Conservation (phyloP, 208 protist genomes). For the Trypanosoma caninum region DNA sequence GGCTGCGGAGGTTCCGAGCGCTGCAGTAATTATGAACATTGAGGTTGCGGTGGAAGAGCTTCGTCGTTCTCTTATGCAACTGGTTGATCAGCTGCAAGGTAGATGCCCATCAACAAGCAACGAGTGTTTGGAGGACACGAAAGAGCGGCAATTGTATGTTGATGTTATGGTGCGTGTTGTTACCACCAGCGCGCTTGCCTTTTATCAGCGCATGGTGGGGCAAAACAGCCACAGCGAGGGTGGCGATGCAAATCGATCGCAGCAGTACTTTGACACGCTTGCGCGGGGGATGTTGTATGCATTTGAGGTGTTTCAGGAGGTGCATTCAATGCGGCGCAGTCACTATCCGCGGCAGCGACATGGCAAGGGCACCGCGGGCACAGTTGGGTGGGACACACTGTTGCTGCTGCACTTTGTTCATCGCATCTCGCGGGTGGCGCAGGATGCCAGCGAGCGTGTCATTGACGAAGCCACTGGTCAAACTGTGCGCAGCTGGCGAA, state of each 20-base stretch:
- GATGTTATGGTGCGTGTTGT: slow-evolving; percentile 53
- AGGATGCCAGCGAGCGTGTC: slow-evolving; percentile 47
- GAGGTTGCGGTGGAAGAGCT: slow-evolving; percentile 15
- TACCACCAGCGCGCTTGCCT: slow-evolving; percentile 51
- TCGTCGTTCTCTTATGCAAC: slow-evolving; percentile 1
- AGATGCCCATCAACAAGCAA: background rate
- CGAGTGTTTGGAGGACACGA: slow-evolving; percentile 9
- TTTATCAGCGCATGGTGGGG: slow-evolving; percentile 25
- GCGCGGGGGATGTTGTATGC: slow-evolving; percentile 63
- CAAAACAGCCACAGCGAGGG: slow-evolving; percentile 9
- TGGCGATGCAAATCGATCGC: slow-evolving; percentile 14
- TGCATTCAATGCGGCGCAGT: slow-evolving; percentile 63
- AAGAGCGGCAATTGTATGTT: slow-evolving; percentile 44
- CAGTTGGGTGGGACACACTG: slow-evolving; percentile 85
- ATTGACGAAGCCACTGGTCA: slow-evolving; percentile 66
- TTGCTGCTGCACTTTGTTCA: slow-evolving; percentile 80
- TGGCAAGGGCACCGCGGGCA: slow-evolving; percentile 50
- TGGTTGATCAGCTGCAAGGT: background rate
- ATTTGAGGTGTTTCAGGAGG: slow-evolving; percentile 75
- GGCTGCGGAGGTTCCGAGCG: slow-evolving; percentile 22
- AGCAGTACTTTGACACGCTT: slow-evolving; percentile 46
- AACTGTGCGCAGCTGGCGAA: slow-evolving; percentile 77
- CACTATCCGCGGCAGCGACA: slow-evolving; percentile 57
- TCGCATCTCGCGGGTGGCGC: slow-evolving; percentile 62
- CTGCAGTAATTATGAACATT: background rate